phyloP scores from a whole-genome alignment of 257 asterid genomes.

The Verbascum thapsus region DNA sequence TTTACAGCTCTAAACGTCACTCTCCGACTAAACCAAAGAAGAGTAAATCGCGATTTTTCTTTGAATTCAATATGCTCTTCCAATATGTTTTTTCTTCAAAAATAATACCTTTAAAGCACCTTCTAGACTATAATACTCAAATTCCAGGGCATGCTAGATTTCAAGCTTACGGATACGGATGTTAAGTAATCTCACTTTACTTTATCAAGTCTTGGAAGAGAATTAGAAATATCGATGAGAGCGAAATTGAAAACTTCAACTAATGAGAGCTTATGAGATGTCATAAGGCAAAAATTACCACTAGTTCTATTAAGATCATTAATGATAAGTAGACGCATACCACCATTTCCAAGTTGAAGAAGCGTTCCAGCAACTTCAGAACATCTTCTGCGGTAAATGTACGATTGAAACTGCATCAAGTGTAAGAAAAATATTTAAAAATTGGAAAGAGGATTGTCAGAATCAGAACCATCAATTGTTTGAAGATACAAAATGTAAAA shows the following conservation, averaged over 20 bases:
- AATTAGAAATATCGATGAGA: background rate
- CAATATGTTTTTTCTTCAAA: slow-evolving; percentile 2
- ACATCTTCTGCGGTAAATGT: slow-evolving; percentile 78
- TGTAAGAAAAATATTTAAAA: background rate
- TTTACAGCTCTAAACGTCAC: background rate
- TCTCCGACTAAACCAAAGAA: background rate
- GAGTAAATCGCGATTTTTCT: too few relatives aligned
- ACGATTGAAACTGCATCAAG: slow-evolving; percentile 67
- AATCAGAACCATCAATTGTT: background rate
- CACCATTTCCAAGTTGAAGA: slow-evolving; percentile 94
- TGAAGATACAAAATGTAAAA: slow-evolving; percentile 11
- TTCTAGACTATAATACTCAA: background rate
- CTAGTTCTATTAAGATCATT: background rate
- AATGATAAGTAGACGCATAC: slow-evolving; percentile 41
- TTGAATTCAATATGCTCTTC: background rate
- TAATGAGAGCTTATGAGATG: too few relatives aligned
- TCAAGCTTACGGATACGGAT: background rate
- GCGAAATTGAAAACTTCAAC: background rate
- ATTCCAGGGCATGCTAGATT: background rate
- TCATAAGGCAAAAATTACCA: background rate
- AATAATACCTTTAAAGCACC: background rate
- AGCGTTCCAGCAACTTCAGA: slow-evolving; percentile 83
- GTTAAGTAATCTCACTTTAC: slow-evolving; percentile 1
- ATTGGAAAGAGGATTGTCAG: background rate
- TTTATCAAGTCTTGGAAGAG: background rate